Evolutionary conservation across 805 yeast species (phyloP).

Genomic region (Metschnikowia similis): DNA sequence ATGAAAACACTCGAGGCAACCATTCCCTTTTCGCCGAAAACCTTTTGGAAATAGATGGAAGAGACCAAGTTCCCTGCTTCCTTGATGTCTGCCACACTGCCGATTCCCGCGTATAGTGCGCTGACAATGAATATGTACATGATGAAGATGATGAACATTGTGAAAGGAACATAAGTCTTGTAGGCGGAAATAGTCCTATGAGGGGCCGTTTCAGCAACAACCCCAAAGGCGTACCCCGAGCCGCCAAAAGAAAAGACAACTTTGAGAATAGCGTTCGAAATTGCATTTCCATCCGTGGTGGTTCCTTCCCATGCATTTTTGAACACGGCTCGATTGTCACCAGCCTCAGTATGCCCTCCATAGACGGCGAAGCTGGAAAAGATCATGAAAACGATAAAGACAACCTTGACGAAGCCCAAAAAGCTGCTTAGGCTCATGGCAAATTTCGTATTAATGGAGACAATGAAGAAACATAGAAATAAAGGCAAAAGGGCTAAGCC

Average conservation of each 20-base stretch:
- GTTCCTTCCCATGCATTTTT: slow-evolving; percentile 37
- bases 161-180: slow-evolving; percentile 26
- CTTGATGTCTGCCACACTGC: slow-evolving; percentile 22
- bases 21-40: slow-evolving; percentile 26
- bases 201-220: slow-evolving; percentile 29
- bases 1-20: slow-evolving; percentile 23
- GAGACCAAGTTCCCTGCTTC: slow-evolving; percentile 28
- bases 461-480: slow-evolving; percentile 19
- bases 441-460: slow-evolving; percentile 24
- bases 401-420: slow-evolving; percentile 33
- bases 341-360: slow-evolving; percentile 32
- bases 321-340: slow-evolving; percentile 31
- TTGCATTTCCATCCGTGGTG: slow-evolving; percentile 38
- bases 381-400: slow-evolving; percentile 29
- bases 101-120: slow-evolving; percentile 30
- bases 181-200: slow-evolving; percentile 24
- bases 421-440: slow-evolving; percentile 28
- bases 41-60: slow-evolving; percentile 25
- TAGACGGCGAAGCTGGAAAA: slow-evolving; percentile 35
- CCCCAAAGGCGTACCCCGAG: slow-evolving; percentile 34
- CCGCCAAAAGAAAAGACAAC: slow-evolving; percentile 44
- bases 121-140: slow-evolving; percentile 31
- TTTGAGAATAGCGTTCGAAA: slow-evolving; percentile 41
- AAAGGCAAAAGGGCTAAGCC: slow-evolving; percentile 33
- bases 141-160: slow-evolving; percentile 28